Evolutionary conservation across 257 asterid genomes (phyloP).

Genomic region (Lycium ferocissimum): DNA sequence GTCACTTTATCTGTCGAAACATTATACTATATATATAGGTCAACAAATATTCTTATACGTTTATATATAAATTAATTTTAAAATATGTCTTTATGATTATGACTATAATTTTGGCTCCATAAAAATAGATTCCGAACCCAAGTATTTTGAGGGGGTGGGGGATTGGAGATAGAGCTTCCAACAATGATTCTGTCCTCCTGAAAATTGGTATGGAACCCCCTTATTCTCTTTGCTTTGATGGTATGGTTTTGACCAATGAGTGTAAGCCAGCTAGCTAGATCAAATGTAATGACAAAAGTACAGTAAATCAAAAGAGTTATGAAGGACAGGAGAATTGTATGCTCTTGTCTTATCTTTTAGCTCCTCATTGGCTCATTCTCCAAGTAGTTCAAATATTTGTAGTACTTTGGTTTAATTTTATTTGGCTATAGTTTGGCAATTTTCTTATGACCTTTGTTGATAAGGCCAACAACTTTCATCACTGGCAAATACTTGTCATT

Average conservation of each 20-base stretch:
- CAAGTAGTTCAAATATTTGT: neutral
- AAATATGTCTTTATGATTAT: too few relatives aligned
- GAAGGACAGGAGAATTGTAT: neutral
- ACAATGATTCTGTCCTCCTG: too few relatives aligned
- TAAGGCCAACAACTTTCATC: slow-evolving; percentile 9
- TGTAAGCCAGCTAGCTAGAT: neutral
- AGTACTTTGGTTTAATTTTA: neutral
- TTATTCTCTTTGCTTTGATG: too few relatives aligned
- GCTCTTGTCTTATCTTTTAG: neutral
- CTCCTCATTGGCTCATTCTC: neutral
- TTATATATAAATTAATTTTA: too few relatives aligned
- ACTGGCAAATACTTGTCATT: neutral
- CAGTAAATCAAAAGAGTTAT: slow-evolving; percentile 1
- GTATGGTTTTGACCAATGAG: neutral
- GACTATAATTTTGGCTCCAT: too few relatives aligned
- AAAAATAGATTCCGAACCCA: too few relatives aligned
- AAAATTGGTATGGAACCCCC: too few relatives aligned
- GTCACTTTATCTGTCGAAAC: fast-evolving
- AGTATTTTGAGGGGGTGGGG: too few relatives aligned
- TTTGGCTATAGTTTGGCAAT: neutral
- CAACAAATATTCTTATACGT: neutral
- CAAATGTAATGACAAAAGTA: slow-evolving; percentile 15
- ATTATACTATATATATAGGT: neutral
- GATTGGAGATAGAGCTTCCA: too few relatives aligned
- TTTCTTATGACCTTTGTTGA: neutral